A percentile compares a stretch with the other conserved stretches of the same genome.
phyloP scores from a whole-genome alignment of 2,329 filamentous ascomycete species.

The Pseudogymnoascus sp. region DNA sequence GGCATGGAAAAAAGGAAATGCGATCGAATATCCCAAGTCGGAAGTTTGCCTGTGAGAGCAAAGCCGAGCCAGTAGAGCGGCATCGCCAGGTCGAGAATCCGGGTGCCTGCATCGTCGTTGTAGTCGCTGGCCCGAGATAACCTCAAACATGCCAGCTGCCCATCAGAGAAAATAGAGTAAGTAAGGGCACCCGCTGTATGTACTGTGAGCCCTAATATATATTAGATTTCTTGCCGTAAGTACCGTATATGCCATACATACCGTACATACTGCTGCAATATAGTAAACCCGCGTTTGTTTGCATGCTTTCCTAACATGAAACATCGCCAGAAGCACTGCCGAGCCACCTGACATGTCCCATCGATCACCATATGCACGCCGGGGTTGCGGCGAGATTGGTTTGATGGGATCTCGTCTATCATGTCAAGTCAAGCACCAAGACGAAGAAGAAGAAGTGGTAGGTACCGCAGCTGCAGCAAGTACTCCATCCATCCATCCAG shows the following conservation, averaged over 20 bases:
- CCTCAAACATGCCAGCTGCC: constrained; percentile 1
- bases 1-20: not conserved
- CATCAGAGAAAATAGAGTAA: not conserved
- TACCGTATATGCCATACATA: not conserved
- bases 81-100: not conserved
- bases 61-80: not conserved
- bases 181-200: not conserved
- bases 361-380: not conserved
- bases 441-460: not conserved
- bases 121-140: not conserved
- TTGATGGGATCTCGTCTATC: not conserved
- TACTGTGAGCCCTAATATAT: not conserved
- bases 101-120: not conserved
- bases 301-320: not conserved
- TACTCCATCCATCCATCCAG: not conserved
- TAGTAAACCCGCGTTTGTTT: not conserved
- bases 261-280: not conserved
- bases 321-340: constrained; percentile 1
- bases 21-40: not conserved
- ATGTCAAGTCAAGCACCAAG: not conserved
- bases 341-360: constrained; percentile 9
- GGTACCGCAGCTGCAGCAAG: not conserved
- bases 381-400: not conserved
- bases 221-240: not conserved
- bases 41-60: not conserved